phyloP scores from a whole-genome alignment of 352 stramenopile species.

The Globisporangium parvum region DNA sequence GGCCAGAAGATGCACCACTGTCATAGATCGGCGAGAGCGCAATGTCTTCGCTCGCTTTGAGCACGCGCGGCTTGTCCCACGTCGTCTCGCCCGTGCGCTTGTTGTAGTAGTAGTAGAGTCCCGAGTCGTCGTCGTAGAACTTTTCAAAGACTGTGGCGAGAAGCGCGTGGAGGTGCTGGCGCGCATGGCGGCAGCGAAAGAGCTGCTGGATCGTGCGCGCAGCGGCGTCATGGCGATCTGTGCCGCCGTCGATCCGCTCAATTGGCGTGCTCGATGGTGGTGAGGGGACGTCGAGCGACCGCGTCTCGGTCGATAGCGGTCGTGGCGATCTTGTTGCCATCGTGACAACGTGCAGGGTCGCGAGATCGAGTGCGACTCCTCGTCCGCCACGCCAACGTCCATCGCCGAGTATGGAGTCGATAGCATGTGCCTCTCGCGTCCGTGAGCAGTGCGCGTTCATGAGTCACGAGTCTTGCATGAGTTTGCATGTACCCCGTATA shows the following conservation, averaged over 20 bases:
- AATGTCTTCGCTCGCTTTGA: conserved; percentile 44
- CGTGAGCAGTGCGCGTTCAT: no score
- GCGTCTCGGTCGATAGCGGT: background rate
- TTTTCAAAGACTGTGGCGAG: conserved; percentile 59
- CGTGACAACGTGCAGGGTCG: no score
- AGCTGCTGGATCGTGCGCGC: conserved; percentile 49
- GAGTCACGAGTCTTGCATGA: no score
- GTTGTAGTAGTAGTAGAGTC: conserved; percentile 69
- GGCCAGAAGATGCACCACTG: conserved; percentile 5
- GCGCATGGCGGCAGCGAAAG: conserved; percentile 46
- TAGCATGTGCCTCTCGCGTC: no score
- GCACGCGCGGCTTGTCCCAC: conserved; percentile 63
- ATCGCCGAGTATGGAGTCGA: no score
- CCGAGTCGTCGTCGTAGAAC: conserved; percentile 65
- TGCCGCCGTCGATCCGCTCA: conserved; percentile 11
- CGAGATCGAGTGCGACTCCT: no score
- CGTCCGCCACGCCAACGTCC: no score
- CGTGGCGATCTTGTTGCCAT: no score
- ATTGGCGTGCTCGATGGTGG: conserved; percentile 16
- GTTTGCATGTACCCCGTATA: no score
- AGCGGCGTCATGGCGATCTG: conserved; percentile 18
- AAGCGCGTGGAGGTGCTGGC: conserved; percentile 31
- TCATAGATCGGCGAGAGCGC: conserved; percentile 29
- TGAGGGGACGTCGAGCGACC: conserved; percentile 5
- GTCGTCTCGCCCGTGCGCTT: conserved; percentile 59